A percentile compares a stretch with the other conserved stretches of the same genome.
Evolutionary conservation across 768 basidiomycete species (phyloP).

Genomic region (Suillus weaverae): DNA sequence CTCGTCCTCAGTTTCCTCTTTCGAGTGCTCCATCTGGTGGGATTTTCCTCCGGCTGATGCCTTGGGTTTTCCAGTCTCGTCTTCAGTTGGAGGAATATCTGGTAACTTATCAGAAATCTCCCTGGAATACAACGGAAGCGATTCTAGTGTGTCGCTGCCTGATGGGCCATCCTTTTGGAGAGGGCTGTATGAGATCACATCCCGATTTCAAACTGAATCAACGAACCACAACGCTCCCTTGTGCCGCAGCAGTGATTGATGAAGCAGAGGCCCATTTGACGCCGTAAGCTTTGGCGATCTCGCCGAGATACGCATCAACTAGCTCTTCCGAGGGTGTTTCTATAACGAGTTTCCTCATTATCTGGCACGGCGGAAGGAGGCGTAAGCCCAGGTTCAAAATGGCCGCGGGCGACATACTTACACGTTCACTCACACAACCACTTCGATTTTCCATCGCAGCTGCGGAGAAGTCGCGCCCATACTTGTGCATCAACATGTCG

Average conservation of each 20-base stretch:
- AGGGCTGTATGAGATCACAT: background rate
- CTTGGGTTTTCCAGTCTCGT: conserved; percentile 35
- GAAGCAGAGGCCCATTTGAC: conserved; percentile 60
- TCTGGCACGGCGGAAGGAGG: conserved; percentile 40
- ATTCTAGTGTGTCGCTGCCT: conserved; percentile 12
- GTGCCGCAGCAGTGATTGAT: conserved; percentile 28
- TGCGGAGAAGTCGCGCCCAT: conserved; percentile 85
- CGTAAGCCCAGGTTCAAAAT: conserved; percentile 1
- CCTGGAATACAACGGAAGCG: conserved; percentile 30
- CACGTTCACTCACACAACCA: conserved; percentile 79
- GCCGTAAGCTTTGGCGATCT: conserved; percentile 88
- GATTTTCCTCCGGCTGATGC: conserved; percentile 8
- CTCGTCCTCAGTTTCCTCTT: conserved; percentile 53
- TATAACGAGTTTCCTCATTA: conserved; percentile 70
- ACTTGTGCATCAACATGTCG: conserved; percentile 95
- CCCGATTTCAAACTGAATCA: background rate
- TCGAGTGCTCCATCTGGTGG: conserved; percentile 3
- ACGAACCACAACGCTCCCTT: conserved; percentile 43
- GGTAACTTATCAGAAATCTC: conserved; percentile 42
- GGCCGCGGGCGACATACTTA: conserved; percentile 36
- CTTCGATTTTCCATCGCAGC: conserved; percentile 86
- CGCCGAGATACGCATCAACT: conserved; percentile 84
- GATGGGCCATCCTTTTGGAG: conserved; percentile 7
- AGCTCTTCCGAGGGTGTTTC: conserved; percentile 71
- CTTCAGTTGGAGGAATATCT: conserved; percentile 52